These are phyloP conservation scores for Exophiala oligosperma DNA, from an alignment of 2,329 filamentous ascomycete genomes.

Conservation along the genomic window DNA sequence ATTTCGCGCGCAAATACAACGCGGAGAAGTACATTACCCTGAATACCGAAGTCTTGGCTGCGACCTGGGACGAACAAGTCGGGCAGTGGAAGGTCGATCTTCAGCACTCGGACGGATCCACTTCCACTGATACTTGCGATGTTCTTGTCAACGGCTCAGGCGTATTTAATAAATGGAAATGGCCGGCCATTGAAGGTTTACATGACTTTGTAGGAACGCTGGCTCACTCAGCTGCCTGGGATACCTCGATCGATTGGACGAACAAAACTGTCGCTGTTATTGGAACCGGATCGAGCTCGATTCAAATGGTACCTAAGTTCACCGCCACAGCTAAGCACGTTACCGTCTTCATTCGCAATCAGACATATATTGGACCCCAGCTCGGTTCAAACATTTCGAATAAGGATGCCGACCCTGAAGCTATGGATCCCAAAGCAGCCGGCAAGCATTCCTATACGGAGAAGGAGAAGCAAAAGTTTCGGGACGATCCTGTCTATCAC, in stretches of 20 bases:
- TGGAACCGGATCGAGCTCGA: constrained; percentile 14
- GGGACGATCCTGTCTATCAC: constrained; percentile 19
- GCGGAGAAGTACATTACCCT: constrained; percentile 15
- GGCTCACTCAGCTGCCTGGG: constrained; percentile 36
- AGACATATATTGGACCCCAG: constrained; percentile 33
- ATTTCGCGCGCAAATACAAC: constrained; percentile 27
- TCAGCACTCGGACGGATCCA: constrained; percentile 17
- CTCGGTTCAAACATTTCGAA: constrained; percentile 14
- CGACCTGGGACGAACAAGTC: constrained; percentile 13
- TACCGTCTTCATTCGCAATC: constrained; percentile 33
- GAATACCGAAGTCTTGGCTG: constrained; percentile 13
- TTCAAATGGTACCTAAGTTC: constrained; percentile 36
- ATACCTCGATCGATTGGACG: constrained; percentile 31
- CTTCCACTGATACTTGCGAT: constrained; percentile 21
- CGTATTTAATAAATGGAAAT: constrained; percentile 34
- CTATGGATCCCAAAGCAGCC: constrained; percentile 20
- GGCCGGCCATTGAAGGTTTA: constrained; percentile 41
- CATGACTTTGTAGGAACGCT: constrained; percentile 37
- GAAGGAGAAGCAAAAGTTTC: constrained; percentile 24
- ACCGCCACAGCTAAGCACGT: constrained; percentile 33
- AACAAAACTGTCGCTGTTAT: constrained; percentile 23
- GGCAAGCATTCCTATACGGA: constrained; percentile 23
- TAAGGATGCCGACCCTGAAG: constrained; percentile 27
- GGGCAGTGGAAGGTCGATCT: constrained; percentile 14
- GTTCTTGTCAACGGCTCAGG: constrained; percentile 26